Evolutionary conservation across 805 yeast species (phyloP).

Genomic region (Lachancea lanzarotensis): DNA sequence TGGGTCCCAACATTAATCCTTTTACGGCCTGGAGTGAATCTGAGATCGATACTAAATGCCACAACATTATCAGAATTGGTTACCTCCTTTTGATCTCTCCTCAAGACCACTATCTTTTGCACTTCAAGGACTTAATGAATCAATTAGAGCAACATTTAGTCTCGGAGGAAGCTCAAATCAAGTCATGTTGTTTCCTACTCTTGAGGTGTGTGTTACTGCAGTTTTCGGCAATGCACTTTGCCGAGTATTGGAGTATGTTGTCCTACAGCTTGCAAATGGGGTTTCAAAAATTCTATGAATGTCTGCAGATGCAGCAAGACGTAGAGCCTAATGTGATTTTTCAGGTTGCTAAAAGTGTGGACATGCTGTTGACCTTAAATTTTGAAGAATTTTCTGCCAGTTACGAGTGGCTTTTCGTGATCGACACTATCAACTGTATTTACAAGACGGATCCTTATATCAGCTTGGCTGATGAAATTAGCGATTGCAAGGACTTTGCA

Average conservation of each 20-base stretch:
- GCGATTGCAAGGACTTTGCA: constrained; percentile 33
- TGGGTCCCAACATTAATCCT: constrained; percentile 45
- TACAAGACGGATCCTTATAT: constrained; percentile 34
- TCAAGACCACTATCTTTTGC: constrained; percentile 45
- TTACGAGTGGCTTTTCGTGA: constrained; percentile 79
- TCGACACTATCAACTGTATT: constrained; percentile 57
- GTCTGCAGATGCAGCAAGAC: constrained; percentile 23
- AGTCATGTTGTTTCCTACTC: constrained; percentile 39
- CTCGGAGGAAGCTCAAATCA: constrained; percentile 25
- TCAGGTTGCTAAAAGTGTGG: constrained; percentile 71
- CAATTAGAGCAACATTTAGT: constrained; percentile 37
- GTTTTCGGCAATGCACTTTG: constrained; percentile 57
- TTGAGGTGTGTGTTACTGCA: constrained; percentile 60
- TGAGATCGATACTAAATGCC: constrained; percentile 48
- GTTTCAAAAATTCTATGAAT: constrained; percentile 27
- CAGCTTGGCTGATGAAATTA: constrained; percentile 42
- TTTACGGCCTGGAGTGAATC: constrained; percentile 67
- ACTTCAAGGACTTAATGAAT: constrained; percentile 43
- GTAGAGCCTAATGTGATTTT: constrained; percentile 34
- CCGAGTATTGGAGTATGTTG: constrained; percentile 63
- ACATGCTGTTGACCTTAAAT: constrained; percentile 58
- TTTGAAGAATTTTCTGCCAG: constrained; percentile 68
- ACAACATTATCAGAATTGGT: constrained; percentile 54
- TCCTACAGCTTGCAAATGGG: constrained; percentile 50
- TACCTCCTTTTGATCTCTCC: constrained; percentile 60